These are phyloP conservation scores for Nakazawaea laoshanensis DNA, from an alignment of 805 yeast genomes.

Conservation along the genomic window DNA sequence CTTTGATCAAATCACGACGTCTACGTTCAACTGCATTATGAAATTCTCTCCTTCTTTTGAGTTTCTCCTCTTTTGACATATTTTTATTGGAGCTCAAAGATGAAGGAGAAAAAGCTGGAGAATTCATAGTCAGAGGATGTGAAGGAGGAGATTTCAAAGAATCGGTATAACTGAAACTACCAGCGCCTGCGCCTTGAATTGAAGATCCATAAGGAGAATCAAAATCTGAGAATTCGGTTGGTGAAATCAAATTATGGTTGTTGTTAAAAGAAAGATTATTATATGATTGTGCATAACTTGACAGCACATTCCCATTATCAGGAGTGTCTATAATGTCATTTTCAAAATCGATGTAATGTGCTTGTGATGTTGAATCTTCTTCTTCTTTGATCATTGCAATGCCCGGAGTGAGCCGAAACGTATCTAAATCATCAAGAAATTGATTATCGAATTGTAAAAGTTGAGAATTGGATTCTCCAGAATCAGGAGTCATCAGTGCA, in stretches of 20 bases:
- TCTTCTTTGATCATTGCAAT: slow-evolving; percentile 4
- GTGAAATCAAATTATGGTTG: slow-evolving; percentile 23
- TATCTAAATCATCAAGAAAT: slow-evolving; percentile 11
- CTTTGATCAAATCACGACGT: slow-evolving; percentile 85
- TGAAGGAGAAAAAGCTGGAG: slow-evolving; percentile 24
- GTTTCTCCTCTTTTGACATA: slow-evolving; percentile 56
- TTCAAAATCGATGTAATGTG: slow-evolving; percentile 1
- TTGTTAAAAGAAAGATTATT: slow-evolving; percentile 12
- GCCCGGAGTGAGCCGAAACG: slow-evolving; percentile 10
- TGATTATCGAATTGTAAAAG: no score
- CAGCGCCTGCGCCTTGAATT: no score
- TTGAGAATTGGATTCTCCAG: no score
- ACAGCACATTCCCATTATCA: slow-evolving; percentile 1
- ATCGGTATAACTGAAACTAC: no score
- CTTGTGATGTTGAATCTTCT: slow-evolving; percentile 3
- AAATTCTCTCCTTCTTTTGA: slow-evolving; percentile 73
- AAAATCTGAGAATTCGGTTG: slow-evolving; percentile 19
- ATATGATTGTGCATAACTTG: slow-evolving; percentile 7
- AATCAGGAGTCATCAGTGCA: no score
- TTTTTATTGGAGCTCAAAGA: slow-evolving; percentile 24
- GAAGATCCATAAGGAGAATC: slow-evolving; percentile 26
- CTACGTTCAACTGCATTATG: slow-evolving; percentile 94
- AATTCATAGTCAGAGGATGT: slow-evolving; percentile 25
- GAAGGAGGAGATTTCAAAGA: slow-evolving; percentile 19
- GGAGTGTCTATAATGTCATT: neutral